These are phyloP conservation scores for Globisporangium heterothallicum DNA, from an alignment of 352 stramenopile species.

Conservation along the genomic window DNA sequence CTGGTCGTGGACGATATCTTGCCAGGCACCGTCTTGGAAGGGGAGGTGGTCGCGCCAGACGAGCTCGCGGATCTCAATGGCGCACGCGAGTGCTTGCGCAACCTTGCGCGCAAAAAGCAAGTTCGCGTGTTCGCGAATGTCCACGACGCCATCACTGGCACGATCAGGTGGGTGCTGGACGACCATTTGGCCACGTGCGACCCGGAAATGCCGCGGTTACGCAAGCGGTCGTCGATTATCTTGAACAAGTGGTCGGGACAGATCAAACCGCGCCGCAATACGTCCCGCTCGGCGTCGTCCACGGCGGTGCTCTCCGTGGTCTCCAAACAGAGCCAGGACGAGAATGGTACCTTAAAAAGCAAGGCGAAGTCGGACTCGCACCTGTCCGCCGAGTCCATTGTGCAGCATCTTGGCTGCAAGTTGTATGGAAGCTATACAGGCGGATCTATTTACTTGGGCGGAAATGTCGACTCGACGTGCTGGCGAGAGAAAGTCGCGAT, in stretches of 20 bases:
- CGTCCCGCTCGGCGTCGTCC: conserved; percentile 62
- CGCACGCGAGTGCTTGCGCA: conserved; percentile 68
- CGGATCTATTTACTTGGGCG: conserved; percentile 68
- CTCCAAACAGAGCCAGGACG: conserved; percentile 27
- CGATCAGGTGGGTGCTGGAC: conserved; percentile 45
- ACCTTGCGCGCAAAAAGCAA: conserved; percentile 42
- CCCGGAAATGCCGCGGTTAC: conserved; percentile 41
- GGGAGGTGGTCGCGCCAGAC: conserved; percentile 33
- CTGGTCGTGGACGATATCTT: conserved; percentile 80
- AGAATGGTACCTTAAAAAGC: conserved; percentile 13
- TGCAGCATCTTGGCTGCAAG: conserved; percentile 38
- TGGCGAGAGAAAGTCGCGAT: conserved; percentile 76
- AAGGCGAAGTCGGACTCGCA: conserved; percentile 2
- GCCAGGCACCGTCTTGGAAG: conserved; percentile 42
- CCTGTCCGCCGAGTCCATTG: conserved; percentile 21
- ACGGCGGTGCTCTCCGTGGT: conserved; percentile 42
- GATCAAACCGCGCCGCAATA: conserved; percentile 35
- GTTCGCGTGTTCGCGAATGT: conserved; percentile 58
- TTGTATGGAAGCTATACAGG: conserved; percentile 40
- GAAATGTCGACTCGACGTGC: conserved; percentile 62
- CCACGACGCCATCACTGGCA: conserved; percentile 31
- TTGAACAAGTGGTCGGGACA: conserved; percentile 65
- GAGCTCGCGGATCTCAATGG: conserved; percentile 83
- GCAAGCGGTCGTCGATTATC: conserved; percentile 76
- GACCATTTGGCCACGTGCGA: conserved; percentile 37